Evolutionary conservation across 352 stramenopile genomes (phyloP).

Genomic region (Thraustochytrium striatum): DNA sequence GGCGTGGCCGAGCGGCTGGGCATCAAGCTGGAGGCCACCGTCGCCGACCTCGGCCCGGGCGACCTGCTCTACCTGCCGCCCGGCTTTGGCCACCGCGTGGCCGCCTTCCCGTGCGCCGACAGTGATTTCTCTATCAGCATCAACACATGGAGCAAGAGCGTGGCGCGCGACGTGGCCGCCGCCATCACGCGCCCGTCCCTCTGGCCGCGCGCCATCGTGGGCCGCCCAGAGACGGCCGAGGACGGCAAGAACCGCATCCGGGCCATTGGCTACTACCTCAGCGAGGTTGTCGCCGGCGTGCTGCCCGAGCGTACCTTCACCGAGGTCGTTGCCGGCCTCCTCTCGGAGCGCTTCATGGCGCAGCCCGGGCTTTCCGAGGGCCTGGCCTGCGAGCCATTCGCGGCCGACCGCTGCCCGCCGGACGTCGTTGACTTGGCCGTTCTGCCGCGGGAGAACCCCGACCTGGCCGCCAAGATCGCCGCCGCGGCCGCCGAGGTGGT

Average conservation of each 20-base stretch:
- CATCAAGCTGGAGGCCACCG: neutral
- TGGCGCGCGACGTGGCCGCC: neutral
- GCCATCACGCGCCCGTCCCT: neutral
- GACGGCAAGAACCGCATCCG: neutral
- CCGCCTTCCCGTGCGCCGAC: conserved; percentile 3
- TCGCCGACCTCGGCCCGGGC: conserved; percentile 25
- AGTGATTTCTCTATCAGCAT: neutral
- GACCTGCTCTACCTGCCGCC: conserved; percentile 35
- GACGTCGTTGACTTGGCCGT: neutral
- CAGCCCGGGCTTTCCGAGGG: neutral
- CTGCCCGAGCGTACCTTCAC: neutral
- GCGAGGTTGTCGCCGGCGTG: neutral
- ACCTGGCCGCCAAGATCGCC: neutral
- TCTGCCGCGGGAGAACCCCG: neutral
- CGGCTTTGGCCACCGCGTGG: conserved; percentile 3
- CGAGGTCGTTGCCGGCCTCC: neutral
- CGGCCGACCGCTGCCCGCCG: neutral
- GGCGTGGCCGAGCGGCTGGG: neutral
- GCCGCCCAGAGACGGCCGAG: neutral
- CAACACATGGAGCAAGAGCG: conserved; percentile 15
- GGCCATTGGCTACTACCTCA: neutral
- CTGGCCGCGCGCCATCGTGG: neutral
- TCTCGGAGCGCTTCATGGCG: conserved; percentile 3
- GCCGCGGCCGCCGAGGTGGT: neutral
- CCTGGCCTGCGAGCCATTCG: neutral